Base-by-base conservation (phyloP, 2,329 filamentous ascomycete genomes). In the Ustulina deusta region DNA sequence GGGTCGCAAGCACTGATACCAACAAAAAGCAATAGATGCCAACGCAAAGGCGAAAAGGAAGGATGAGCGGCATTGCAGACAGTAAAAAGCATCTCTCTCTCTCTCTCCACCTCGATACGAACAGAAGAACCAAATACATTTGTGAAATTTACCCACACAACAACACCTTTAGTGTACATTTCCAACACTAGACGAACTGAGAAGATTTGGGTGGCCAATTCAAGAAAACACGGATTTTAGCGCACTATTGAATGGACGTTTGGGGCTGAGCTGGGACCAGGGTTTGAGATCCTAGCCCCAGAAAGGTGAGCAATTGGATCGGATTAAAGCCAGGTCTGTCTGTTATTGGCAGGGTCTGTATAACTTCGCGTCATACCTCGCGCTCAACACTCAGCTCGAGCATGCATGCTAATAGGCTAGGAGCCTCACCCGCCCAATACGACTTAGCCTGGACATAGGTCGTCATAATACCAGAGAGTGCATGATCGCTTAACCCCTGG, bases 401-500 rank as follows among this genome's bases (percentile, higher is more conserved):
- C 34, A 29, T 29, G 6, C 36, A 61, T 36, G 42, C 59, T 17
- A 65, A 54, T 49, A 52, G 55, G 55, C 40, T 7, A 48, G 40
- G 46, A 61, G 61, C 65, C 65, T 61, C 65, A 46, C 46, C 29
- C 66, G 40, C 57, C 62, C 51, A 65, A 64, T 34, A 27, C 27
- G 55, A 55, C 27, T 36, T 64, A 48, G 60, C 38, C 60, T 54
- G 48, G 32, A 54, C 51, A 66, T 40, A 13, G 27, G 17, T 49
- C 61, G 65, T 67, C 61, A 67, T 67, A 25, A 27, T 42, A 57
- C 34, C 56, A 57, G 42, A 52, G 49, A 60, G 15, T 27, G 51
- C 54, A 48, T 20, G 27, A 13, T 55, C 54, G 61, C 59, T 54
- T 58, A 46, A 5, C 65, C 65, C 65, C 55, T 48, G 46, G 38